These are phyloP conservation scores for Aspergillus sclerotioniger DNA, from an alignment of 495 filamentous ascomycete species.

Conservation along the genomic window DNA sequence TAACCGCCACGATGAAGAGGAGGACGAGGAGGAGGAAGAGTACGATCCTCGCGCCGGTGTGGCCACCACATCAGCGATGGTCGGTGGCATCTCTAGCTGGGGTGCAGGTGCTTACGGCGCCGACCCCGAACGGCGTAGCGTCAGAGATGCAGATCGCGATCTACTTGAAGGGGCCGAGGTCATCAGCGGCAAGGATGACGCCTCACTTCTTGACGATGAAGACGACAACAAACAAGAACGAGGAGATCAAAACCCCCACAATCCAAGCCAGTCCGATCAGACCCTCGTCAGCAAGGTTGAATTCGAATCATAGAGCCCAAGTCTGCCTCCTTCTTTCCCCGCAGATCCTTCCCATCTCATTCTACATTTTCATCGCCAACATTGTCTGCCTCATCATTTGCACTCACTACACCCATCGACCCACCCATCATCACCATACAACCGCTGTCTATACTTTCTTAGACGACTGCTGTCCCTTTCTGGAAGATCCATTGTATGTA, in stretches of 20 bases:
- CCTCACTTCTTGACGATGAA: constrained; percentile 31
- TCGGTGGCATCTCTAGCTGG: constrained; percentile 46
- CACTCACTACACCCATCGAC: not conserved
- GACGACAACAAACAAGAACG: constrained; percentile 2
- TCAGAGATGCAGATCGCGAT: constrained; percentile 24
- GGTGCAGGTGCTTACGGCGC: constrained; percentile 49
- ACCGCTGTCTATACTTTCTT: too few relatives aligned
- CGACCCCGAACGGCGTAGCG: constrained; percentile 50
- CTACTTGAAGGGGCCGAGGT: constrained; percentile 26
- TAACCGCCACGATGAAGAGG: constrained; percentile 72
- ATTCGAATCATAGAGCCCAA: constrained; percentile 34
- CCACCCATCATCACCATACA: not conserved
- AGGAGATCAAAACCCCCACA: not conserved
- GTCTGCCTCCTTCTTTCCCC: constrained; percentile 1
- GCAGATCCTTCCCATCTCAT: not conserved
- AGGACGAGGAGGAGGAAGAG: constrained; percentile 69
- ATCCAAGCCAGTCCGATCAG: constrained; percentile 18
- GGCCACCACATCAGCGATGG: constrained; percentile 28
- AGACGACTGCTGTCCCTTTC: too few relatives aligned
- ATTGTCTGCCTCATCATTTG: not conserved
- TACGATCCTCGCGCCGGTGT: constrained; percentile 20
- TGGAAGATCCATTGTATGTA: too few relatives aligned
- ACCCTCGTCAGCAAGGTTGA: constrained; percentile 40
- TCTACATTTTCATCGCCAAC: not conserved
- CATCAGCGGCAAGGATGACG: constrained; percentile 28